Conservation (phyloP, 192 early-diverging fungal species). For the Entomortierella parvispora region DNA sequence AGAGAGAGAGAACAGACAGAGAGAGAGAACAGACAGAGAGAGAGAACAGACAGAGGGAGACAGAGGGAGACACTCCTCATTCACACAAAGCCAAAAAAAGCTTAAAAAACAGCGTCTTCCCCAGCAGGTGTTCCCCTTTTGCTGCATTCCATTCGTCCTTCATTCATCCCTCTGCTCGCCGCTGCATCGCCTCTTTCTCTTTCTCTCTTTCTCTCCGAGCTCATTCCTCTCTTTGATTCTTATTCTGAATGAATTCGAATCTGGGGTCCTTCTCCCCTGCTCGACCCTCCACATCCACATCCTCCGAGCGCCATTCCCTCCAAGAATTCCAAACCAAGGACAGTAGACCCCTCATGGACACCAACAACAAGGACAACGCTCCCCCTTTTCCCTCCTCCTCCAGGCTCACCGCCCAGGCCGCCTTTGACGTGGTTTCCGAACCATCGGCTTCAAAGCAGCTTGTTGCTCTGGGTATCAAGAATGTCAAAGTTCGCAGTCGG, state of each 20-base stretch:
- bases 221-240: background rate
- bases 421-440: constrained; percentile 34
- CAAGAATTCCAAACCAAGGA: constrained; percentile 15
- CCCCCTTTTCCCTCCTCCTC: background rate
- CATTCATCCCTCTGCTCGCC: background rate
- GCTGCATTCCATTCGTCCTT: too few species aligned
- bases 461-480: constrained; percentile 45
- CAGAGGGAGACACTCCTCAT: too few species aligned
- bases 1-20: too few species aligned
- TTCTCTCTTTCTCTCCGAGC: background rate
- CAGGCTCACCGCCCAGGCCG: constrained; percentile 35
- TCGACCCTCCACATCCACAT: constrained; percentile 5
- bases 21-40: too few species aligned
- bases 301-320: constrained; percentile 21
- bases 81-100: too few species aligned
- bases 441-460: constrained; percentile 41
- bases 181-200: background rate
- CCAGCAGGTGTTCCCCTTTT: too few species aligned
- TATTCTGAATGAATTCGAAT: background rate
- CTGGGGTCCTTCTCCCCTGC: background rate
- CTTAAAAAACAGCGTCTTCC: too few species aligned
- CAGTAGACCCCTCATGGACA: constrained; percentile 21
- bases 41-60: too few species aligned
- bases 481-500: constrained; percentile 33
- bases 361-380: background rate